Base-by-base conservation (phyloP, 2,329 filamentous ascomycete genomes). In the Spiromastix sp. region DNA sequence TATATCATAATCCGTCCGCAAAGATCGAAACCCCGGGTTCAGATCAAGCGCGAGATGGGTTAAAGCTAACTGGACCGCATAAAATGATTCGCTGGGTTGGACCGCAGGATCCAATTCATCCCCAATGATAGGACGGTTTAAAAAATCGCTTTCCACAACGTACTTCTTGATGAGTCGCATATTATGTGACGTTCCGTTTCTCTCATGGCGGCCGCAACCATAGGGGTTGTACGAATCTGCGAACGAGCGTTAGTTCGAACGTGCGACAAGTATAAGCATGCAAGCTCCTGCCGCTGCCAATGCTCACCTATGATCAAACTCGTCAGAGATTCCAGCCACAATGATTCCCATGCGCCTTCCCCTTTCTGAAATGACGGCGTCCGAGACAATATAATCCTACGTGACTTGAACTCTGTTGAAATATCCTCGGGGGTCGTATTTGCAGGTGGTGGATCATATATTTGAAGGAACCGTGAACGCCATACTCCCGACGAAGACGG, bases 21-120 rank as follows among this genome's bases (percentile, higher is more conserved):
- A 41, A 18, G 53, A 51, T 2, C 41, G 31, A 24, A 49, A 34
- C 19, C 44, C 39, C 27, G 50, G 40, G 2, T 39, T 38, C 7
- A 52, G 37, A 36, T 56, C 46, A 35, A 64, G 41, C 32, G 54
- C 49, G 4, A 63, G 36, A 17, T 57, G 44, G 16, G 56, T 59
- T 2, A 63, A 40, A 24, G 45, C 38, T 12, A 53, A 16, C 31
- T 52, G 50, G 4, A 57, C 47, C 46, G 38, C 42, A 11, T 46
- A 39, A 19, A 46, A 47, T 28, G 38, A 34, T 12, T 36, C 29
- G 32, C 44, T 44, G 4, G 42, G 34, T 2, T 13, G 7, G 2
- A 6, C 17, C 9, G 32, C 47, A 54, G 18, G 20, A 13, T 20
- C 5, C 36, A 50, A 53, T 2, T 28, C 38, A 31, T 46, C 37